Evolutionary conservation across 306 rosid genomes (phyloP).

Genomic region (Trifolium subterraneum): DNA sequence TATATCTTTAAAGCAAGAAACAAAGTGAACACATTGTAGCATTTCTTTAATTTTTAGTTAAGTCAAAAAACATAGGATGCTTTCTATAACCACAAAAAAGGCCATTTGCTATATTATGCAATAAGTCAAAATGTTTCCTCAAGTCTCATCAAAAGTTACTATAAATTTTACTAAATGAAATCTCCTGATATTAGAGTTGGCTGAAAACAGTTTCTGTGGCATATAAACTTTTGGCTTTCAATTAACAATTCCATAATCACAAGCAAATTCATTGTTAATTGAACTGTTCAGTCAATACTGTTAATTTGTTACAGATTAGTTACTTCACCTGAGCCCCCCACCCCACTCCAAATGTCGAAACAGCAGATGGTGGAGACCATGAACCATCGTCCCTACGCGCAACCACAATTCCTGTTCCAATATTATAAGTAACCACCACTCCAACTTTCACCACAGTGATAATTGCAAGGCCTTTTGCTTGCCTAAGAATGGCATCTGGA

Average conservation of each 20-base stretch:
- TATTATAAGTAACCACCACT: slow-evolving; percentile 80
- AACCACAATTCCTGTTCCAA: slow-evolving; percentile 94
- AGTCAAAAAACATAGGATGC: neutral
- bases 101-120: slow-evolving; percentile 1
- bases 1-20: neutral
- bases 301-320: slow-evolving; percentile 27
- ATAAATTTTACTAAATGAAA: slow-evolving; percentile 22
- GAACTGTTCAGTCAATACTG: neutral
- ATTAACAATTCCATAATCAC: slow-evolving; percentile 30
- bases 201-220: slow-evolving; percentile 26
- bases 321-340: slow-evolving; percentile 95
- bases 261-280: slow-evolving; percentile 21
- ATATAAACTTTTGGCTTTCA: neutral
- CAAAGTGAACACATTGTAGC: neutral
- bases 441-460: slow-evolving; percentile 89
- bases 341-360: slow-evolving; percentile 84
- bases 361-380: slow-evolving; percentile 98
- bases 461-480: slow-evolving; percentile 97
- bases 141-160: neutral
- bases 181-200: slow-evolving; percentile 16
- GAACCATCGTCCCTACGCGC: slow-evolving; percentile 96
- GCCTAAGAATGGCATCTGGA: slow-evolving; percentile 80
- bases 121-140: slow-evolving; percentile 12
- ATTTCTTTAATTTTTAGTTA: neutral
- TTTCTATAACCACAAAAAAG: neutral